Percentiles rank a stretch among this genome's conserved stretches.
Evolutionary conservation across 2,329 filamentous ascomycete species (phyloP).

Genomic region (Beauveria rudraprayagi): DNA sequence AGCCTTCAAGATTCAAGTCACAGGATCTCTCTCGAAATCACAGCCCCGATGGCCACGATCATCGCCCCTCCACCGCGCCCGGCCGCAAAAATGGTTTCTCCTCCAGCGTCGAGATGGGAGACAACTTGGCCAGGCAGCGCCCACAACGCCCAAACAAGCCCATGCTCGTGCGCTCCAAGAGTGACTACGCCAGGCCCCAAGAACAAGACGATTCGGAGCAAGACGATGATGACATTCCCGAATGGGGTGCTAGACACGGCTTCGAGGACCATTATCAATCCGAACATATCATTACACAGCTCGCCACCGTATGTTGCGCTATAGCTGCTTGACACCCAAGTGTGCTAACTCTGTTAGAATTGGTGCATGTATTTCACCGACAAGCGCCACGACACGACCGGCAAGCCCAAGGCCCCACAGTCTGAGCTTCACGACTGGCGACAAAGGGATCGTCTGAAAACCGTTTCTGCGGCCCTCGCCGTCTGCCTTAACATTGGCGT

Average conservation of each 20-base stretch:
- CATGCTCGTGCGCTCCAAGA: slow-evolving; percentile 48
- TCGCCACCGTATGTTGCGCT: slow-evolving; percentile 61
- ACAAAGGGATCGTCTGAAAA: slow-evolving; percentile 93
- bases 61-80: slow-evolving; percentile 39
- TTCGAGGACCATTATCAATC: slow-evolving; percentile 91
- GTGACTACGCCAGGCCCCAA: slow-evolving; percentile 40
- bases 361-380: slow-evolving; percentile 99
- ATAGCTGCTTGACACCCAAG: slow-evolving; percentile 4
- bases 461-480: slow-evolving; percentile 86
- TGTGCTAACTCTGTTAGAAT: slow-evolving; percentile 46
- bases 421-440: slow-evolving; percentile 84
- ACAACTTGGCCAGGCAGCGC: slow-evolving; percentile 28
- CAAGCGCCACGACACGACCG: slow-evolving; percentile 92
- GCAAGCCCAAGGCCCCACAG: slow-evolving; percentile 64
- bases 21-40: slow-evolving; percentile 5
- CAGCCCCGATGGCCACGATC: slow-evolving; percentile 17
- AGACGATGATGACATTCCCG: slow-evolving; percentile 38
- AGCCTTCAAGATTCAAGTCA: slow-evolving; percentile 6
- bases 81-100: slow-evolving; percentile 31
- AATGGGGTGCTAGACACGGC: slow-evolving; percentile 66
- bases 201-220: slow-evolving; percentile 33
- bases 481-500: slow-evolving; percentile 97
- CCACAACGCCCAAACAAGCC: slow-evolving; percentile 37
- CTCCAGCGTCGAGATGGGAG: slow-evolving; percentile 18
- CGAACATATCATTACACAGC: slow-evolving; percentile 76